Evolutionary conservation across 768 basidiomycete genomes (phyloP).

Genomic region (Mycena vitilis): DNA sequence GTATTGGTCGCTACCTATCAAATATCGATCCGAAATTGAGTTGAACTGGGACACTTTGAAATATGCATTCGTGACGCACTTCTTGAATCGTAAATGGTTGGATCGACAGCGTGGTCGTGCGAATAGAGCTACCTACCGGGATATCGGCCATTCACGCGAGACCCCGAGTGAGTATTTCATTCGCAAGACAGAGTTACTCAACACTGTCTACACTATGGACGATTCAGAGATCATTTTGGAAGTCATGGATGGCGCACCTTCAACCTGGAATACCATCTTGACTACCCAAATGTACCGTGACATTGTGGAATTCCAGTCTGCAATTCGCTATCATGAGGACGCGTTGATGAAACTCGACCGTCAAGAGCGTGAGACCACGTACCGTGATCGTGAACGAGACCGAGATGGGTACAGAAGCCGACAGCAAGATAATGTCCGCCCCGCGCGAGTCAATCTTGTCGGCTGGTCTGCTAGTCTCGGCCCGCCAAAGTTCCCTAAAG

Average conservation of each 20-base stretch:
- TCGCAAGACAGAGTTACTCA: constrained; percentile 42
- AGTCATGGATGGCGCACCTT: constrained; percentile 48
- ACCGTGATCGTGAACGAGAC: too few relatives aligned
- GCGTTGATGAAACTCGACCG: constrained; percentile 29
- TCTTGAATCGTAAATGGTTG: constrained; percentile 46
- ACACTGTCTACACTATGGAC: neutral
- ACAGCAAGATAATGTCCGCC: neutral
- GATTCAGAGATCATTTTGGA: constrained; percentile 48
- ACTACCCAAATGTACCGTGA: constrained; percentile 38
- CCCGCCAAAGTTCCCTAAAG: too few relatives aligned
- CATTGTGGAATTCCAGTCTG: constrained; percentile 37
- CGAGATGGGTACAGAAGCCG: too few relatives aligned
- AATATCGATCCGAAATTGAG: constrained; percentile 32
- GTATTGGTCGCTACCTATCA: constrained; percentile 41
- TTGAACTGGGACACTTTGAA: constrained; percentile 44
- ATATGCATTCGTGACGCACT: constrained; percentile 41
- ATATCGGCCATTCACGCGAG: constrained; percentile 39
- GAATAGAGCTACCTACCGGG: constrained; percentile 42
- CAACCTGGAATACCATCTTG: constrained; percentile 42
- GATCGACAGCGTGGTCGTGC: constrained; percentile 45
- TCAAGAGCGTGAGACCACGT: too few relatives aligned
- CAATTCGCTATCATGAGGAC: constrained; percentile 41
- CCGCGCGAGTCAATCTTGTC: constrained; percentile 14
- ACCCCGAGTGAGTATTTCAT: constrained; percentile 50
- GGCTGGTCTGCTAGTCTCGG: constrained; percentile 13